Evolutionary conservation across 148 eudicot species (phyloP).

Genomic region (Pouteria glomerata): DNA sequence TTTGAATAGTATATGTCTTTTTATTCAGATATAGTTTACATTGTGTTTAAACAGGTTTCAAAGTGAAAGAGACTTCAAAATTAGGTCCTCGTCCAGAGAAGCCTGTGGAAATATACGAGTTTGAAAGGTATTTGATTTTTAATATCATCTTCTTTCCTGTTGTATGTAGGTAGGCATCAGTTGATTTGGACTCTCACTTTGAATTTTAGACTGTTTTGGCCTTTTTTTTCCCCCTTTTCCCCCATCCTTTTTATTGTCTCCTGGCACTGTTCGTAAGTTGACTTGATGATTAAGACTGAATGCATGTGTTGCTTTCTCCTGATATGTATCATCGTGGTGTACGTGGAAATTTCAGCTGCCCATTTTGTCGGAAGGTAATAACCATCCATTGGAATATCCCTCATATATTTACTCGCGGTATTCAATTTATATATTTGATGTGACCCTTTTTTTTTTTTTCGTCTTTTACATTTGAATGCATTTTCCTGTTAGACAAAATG

Average conservation of each 20-base stretch:
- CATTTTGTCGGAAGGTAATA: slow-evolving; percentile 92
- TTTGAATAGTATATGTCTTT: background rate
- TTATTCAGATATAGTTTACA: background rate
- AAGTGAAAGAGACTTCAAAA: slow-evolving; percentile 75
- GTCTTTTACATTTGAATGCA: too few relatives aligned
- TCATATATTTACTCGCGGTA: background rate
- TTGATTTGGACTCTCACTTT: background rate
- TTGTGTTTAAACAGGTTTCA: slow-evolving; percentile 44
- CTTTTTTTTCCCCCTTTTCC: background rate
- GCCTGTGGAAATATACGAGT: slow-evolving; percentile 93
- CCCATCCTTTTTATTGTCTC: too few relatives aligned
- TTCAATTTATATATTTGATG: background rate
- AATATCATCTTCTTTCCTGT: background rate
- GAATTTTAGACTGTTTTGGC: background rate
- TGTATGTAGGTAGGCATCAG: background rate
- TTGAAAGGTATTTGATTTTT: slow-evolving; percentile 58
- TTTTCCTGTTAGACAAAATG: background rate
- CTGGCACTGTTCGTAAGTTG: background rate
- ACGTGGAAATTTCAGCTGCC: slow-evolving; percentile 62
- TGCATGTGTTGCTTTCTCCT: slow-evolving; percentile 14
- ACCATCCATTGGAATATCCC: background rate
- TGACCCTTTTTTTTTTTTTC: background rate
- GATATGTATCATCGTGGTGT: slow-evolving; percentile 18
- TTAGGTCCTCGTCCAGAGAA: slow-evolving; percentile 92
- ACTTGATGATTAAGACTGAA: slow-evolving; percentile 18